Evolutionary conservation across 2,329 filamentous ascomycete genomes (phyloP), one percentile per base, ranked within the genome.

Genomic region (Aulographum hederae): DNA sequence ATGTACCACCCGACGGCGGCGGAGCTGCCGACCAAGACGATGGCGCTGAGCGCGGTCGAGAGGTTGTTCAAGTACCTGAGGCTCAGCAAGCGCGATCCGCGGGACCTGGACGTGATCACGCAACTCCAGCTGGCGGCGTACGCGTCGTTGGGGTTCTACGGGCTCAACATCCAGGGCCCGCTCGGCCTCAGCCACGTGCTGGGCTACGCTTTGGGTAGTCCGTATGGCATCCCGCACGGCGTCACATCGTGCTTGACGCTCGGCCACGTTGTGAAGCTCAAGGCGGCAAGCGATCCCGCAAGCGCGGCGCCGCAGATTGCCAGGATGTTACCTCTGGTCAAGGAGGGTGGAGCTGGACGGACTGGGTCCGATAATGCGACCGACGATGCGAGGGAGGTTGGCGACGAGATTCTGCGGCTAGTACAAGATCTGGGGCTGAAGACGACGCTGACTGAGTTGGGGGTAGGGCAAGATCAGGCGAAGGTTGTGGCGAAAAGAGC

Each of bases 151-250:
- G 62, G 56, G 1, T 67, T 65, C 43, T 38, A 65, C 2, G 63
- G 62, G 0, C 46, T 54, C 36, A 65, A 67, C 33, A 39, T 66
- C 18, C 59, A 61, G 28, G 61, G 60, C n/a, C 56, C 56, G 0
- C 43, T 68, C 0, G 65, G 65, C 0, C 46, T 69, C 2, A 52
- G 45, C 3, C 61, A 64, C 34, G 46, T 48, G 2, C 40, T 54
- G 2, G 53, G 53, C 0, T 67, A 69, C 39, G 64, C 65, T 0
- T 46, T 71, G 3, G 66, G 66, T 1, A 57, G 52, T 2, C 65
- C 66, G 0, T 70, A 69, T 38, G 44, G 50, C 0, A 69, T 71
- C 25, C 66, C 66, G 1, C 65, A 70, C 38, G 65, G 65, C 0
- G 58, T 67, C 28, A 70, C 65, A 0, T 61, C 55, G 2, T 68